Conservation (phyloP, 23 red algal genomes). For the Porphyridium purpureum region DNA sequence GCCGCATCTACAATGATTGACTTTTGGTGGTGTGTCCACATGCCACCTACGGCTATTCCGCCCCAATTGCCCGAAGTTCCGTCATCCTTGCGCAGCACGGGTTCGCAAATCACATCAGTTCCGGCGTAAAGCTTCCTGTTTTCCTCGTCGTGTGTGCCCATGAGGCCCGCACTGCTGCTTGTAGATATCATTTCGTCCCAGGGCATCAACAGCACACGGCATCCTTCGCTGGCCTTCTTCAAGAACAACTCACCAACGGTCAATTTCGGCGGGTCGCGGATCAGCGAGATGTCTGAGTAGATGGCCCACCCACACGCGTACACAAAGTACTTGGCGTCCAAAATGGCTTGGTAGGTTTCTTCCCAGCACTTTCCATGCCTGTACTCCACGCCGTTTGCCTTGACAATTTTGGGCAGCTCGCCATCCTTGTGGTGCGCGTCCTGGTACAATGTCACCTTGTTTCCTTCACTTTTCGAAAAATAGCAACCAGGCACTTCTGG, state of each 20-base stretch:
- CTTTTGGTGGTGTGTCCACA: conserved; percentile 79
- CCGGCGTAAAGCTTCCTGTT: neutral
- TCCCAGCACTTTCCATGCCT: conserved; percentile 29
- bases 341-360: conserved; percentile 23
- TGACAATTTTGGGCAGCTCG: conserved; percentile 12
- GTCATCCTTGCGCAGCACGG: neutral
- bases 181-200: conserved; percentile 53
- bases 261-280: conserved; percentile 25
- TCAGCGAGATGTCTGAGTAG: conserved; percentile 39
- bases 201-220: conserved; percentile 39
- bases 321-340: conserved; percentile 34
- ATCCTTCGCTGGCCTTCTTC: conserved; percentile 45
- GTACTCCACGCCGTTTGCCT: conserved; percentile 18
- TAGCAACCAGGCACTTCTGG: conserved; percentile 32
- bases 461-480: conserved; percentile 28
- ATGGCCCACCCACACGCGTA: conserved; percentile 64
- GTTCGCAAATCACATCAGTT: neutral
- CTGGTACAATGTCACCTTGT: conserved; percentile 42
- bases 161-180: conserved; percentile 9
- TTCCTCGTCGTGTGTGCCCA: conserved; percentile 71
- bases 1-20: conserved; percentile 13
- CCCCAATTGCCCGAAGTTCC: neutral
- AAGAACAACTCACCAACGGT: conserved; percentile 31
- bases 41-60: conserved; percentile 16
- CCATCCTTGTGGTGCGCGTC: conserved; percentile 32